Conservation (phyloP, 2,329 filamentous ascomycete genomes). For the Aspergillus spinulosporus region DNA sequence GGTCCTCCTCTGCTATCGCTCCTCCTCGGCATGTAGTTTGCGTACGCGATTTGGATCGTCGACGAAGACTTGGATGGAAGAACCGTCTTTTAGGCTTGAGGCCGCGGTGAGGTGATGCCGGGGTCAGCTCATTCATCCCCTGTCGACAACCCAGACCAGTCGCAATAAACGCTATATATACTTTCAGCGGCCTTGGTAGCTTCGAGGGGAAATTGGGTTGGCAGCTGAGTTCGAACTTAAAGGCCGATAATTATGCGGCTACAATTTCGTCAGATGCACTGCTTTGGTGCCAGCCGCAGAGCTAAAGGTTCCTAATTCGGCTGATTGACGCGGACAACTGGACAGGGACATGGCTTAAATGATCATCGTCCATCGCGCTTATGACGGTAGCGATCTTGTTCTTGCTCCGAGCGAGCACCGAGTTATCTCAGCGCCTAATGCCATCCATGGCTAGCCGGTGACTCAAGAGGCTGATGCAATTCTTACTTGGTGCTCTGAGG, state of each 20-base stretch:
- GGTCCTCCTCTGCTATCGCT: slow-evolving; percentile 1
- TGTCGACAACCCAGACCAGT: slow-evolving; percentile 4
- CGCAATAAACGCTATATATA: neutral
- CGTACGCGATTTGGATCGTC: too few species aligned
- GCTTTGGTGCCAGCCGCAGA: too few species aligned
- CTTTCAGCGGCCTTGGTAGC: slow-evolving; percentile 7
- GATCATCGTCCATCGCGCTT: neutral
- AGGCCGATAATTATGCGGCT: slow-evolving; percentile 17
- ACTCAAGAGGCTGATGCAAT: slow-evolving; percentile 25
- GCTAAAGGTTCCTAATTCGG: neutral
- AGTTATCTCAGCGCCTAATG: slow-evolving; percentile 2
- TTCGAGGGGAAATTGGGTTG: slow-evolving; percentile 2
- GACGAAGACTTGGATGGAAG: too few species aligned
- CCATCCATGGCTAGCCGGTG: slow-evolving; percentile 7
- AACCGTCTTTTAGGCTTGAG: too few species aligned
- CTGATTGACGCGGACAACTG: too few species aligned
- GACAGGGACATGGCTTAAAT: too few species aligned
- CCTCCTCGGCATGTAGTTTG: too few species aligned
- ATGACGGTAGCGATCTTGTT: neutral
- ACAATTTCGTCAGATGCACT: neutral
- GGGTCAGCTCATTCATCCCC: slow-evolving; percentile 2
- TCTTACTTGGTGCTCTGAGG: neutral
- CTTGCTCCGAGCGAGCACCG: slow-evolving; percentile 3
- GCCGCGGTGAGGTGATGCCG: slow-evolving; percentile 12
- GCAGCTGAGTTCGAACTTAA: slow-evolving; percentile 1